These are phyloP conservation scores for Seiridium unicorne DNA, from an alignment of 2,329 filamentous ascomycete species.

Conservation along the genomic window DNA sequence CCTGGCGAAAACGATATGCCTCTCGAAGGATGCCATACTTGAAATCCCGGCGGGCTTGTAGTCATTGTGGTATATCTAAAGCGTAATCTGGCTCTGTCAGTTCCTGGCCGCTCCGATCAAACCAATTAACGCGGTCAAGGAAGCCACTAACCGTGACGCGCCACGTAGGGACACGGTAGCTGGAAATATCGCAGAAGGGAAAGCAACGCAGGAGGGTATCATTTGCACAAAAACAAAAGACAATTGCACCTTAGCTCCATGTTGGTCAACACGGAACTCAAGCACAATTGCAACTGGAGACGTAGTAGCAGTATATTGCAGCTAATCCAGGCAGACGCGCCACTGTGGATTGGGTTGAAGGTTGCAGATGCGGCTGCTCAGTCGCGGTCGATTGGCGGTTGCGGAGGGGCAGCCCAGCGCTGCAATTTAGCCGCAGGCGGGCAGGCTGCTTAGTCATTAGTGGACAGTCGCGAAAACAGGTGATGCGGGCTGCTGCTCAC, in stretches of 20 bases:
- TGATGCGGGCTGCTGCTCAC: conserved; percentile 6
- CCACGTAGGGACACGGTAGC: not conserved
- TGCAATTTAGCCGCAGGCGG: not conserved
- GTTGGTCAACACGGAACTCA: conserved; percentile 5
- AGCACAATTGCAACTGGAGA: not conserved
- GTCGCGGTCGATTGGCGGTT: not conserved
- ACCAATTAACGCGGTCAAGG: conserved; percentile 6
- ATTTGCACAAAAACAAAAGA: conserved; percentile 18
- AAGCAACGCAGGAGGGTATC: conserved; percentile 27
- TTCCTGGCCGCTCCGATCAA: not conserved
- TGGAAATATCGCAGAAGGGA: conserved; percentile 14
- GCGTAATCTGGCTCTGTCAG: not conserved
- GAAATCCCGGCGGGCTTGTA: conserved; percentile 22
- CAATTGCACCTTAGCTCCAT: conserved; percentile 24
- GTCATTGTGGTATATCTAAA: conserved; percentile 19
- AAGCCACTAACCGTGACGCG: not conserved
- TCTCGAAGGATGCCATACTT: conserved; percentile 30
- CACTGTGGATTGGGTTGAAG: conserved; percentile 6
- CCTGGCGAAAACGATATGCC: conserved; percentile 29
- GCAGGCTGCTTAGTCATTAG: conserved; percentile 4
- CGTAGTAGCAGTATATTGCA: too few species aligned
- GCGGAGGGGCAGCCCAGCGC: not conserved
- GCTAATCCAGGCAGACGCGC: conserved; percentile 29
- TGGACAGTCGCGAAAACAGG: conserved; percentile 8
- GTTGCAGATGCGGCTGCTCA: not conserved